Evolutionary conservation across 225 moss, liverwort and hornwort species (phyloP), one percentile per base, ranked within the genome.

Genomic region (Physcomitrium patens): DNA sequence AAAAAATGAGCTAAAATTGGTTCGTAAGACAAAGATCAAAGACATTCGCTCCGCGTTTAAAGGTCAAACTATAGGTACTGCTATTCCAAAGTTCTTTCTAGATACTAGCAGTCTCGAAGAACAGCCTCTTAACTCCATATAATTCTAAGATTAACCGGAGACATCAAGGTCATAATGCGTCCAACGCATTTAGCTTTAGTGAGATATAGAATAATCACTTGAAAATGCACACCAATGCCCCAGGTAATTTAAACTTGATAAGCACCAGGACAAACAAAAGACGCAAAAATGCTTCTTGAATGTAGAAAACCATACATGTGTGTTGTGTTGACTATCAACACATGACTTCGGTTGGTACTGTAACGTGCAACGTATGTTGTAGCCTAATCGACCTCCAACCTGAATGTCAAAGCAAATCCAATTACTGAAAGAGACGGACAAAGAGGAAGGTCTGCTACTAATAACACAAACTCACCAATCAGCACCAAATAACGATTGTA

Each of bases 321-420:
- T 89, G 61, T 78, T 79, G 70, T 97, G 97, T 82, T 97, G 97
- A 78, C 86, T 91, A 69, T 94, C 94, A 71, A 97, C 97, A 82
- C 94, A 97, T n/a, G 91, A 93, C 73, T 97, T 97, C 44, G 92
- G 93, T 71, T 97, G 97, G 57, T 93, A 97, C 73, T 94, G 94
- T 72, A 97, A 81, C 42, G 94, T 93, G 73, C 97, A 94, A 55
- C 97, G 90, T 71, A 97, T 97, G 83, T 91, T 97, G 82, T 97
- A 94, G 75, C 94, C 97, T 87, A 97, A 86, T 80, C 94, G 89
- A 75, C 97, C 97, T 84, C 97, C 97, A 80, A 97, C 97, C 97
- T 97, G 85, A 27, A 82, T 49, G 46, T 23, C 72, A 24, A 71
- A 77, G 60, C 6, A 7, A 52, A 65, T 17, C 19, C 52, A 55